phyloP scores from a whole-genome alignment of 1,284 basidiomycete genomes.

The Cryptococcus sp. region DNA sequence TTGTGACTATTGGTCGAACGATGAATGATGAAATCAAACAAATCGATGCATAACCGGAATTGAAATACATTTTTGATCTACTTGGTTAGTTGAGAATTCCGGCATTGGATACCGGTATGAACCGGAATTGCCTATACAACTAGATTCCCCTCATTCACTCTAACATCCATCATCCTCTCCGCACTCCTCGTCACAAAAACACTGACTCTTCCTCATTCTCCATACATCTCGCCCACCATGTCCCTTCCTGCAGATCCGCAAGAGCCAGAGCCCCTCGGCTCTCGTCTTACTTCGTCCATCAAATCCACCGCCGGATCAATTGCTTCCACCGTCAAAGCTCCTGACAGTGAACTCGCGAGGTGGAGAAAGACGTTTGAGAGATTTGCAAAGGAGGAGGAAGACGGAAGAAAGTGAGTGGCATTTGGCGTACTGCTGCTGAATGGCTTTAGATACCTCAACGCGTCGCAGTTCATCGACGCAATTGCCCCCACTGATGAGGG shows the following conservation, averaged over 20 bases:
- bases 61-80: too few relatives aligned
- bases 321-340: conserved; percentile 67
- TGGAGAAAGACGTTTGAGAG: conserved; percentile 84
- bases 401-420: conserved; percentile 76
- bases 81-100: too few relatives aligned
- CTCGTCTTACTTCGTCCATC: conserved; percentile 27
- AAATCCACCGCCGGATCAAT: conserved; percentile 51
- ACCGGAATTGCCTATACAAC: too few relatives aligned
- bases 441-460: conserved; percentile 69
- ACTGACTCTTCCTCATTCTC: too few relatives aligned
- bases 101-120: too few relatives aligned
- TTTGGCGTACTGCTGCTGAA: conserved; percentile 23
- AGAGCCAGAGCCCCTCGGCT: conserved; percentile 13
- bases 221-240: conserved; percentile 2
- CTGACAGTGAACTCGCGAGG: conserved; percentile 76
- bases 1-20: conserved; percentile 9
- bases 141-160: too few relatives aligned
- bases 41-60: too few relatives aligned
- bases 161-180: too few relatives aligned
- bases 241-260: conserved; percentile 11
- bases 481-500: conserved; percentile 79
- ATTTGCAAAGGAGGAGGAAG: conserved; percentile 68
- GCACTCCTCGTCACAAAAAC: too few relatives aligned
- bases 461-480: conserved; percentile 84
- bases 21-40: not conserved